A percentile compares a stretch with the other conserved stretches of the same genome.
phyloP scores from a whole-genome alignment of 192 early-diverging fungal genomes.

The Backusella liffmaniae region DNA sequence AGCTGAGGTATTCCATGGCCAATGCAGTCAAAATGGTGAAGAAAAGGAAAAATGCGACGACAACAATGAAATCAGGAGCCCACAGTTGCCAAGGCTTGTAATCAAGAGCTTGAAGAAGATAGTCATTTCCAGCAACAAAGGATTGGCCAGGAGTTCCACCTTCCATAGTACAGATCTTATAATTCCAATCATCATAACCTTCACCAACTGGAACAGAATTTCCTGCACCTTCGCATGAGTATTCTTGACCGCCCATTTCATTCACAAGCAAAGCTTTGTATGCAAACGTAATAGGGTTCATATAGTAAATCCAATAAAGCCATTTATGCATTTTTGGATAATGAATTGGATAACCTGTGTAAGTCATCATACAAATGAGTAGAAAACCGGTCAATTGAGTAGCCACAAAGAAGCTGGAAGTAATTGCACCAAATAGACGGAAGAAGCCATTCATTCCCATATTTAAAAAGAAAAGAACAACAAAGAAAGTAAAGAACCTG shows the following conservation, averaged over 20 bases:
- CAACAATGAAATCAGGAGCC: conserved; percentile 57
- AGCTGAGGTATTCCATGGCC: conserved; percentile 63
- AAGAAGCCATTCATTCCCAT: conserved; percentile 62
- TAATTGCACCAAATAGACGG: conserved; percentile 54
- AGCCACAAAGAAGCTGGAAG: conserved; percentile 51
- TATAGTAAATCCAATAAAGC: conserved; percentile 63
- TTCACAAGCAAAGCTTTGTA: conserved; percentile 60
- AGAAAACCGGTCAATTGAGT: conserved; percentile 53
- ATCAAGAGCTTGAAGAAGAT: conserved; percentile 50
- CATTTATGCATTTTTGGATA: conserved; percentile 57
- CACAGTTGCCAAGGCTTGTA: conserved; percentile 59
- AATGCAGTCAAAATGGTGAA: conserved; percentile 42
- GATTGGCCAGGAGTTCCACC: conserved; percentile 55
- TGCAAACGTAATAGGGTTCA: conserved; percentile 61
- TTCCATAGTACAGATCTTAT: conserved; percentile 61
- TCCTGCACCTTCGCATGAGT: conserved; percentile 37
- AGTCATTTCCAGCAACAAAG: conserved; percentile 61
- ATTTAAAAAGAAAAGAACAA: conserved; percentile 52
- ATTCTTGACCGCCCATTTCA: conserved; percentile 56
- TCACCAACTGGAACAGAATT: conserved; percentile 28
- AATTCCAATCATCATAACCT: conserved; percentile 39
- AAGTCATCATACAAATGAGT: conserved; percentile 51
- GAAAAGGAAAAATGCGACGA: conserved; percentile 47
- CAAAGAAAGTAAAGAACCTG: conserved; percentile 56
- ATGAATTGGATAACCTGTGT: conserved; percentile 64